Evolutionary conservation across 768 basidiomycete genomes (phyloP).

Genomic region (Gelatoporia subvermispora): DNA sequence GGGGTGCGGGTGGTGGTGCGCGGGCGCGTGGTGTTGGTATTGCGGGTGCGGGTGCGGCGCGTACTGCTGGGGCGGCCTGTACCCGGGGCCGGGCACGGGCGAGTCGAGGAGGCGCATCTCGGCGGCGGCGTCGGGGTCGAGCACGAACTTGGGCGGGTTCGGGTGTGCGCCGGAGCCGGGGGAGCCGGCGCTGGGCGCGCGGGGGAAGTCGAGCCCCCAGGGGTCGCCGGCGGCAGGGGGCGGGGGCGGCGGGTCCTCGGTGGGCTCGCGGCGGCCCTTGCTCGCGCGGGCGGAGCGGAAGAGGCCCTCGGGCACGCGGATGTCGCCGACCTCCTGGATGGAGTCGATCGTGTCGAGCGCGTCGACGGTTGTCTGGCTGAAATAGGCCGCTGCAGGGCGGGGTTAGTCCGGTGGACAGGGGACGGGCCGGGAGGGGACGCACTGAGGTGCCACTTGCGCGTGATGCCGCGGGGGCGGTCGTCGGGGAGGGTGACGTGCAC

Average conservation of each 20-base stretch:
- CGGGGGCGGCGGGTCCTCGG: conserved; percentile 17
- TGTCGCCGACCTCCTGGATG: conserved; percentile 60
- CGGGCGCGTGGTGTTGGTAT: neutral
- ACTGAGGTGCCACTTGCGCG: conserved; percentile 52
- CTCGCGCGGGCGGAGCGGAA: conserved; percentile 74
- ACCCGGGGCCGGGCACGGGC: conserved; percentile 4
- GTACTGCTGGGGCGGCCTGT: conserved; percentile 6
- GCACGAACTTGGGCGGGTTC: conserved; percentile 8
- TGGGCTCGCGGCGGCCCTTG: conserved; percentile 35
- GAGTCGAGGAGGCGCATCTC: neutral
- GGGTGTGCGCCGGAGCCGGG: neutral
- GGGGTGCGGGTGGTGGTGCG: neutral
- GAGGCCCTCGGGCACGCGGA: conserved; percentile 68
- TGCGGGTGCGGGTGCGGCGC: neutral
- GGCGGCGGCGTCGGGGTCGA: conserved; percentile 1
- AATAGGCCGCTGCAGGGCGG: conserved; percentile 64
- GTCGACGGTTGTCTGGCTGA: conserved; percentile 72
- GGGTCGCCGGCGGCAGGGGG: conserved; percentile 9
- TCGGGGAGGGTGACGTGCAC: conserved; percentile 43
- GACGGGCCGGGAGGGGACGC: conserved; percentile 15
- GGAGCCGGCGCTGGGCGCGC: neutral
- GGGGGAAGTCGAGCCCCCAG: conserved; percentile 14
- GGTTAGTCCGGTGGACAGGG: neutral
- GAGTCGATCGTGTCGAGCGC: conserved; percentile 67
- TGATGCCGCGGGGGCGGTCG: conserved; percentile 36